A percentile compares a stretch with the other conserved stretches of the same genome.
These are phyloP conservation scores for Pneumocystis wakefieldiae DNA, from an alignment of 1,139 yeast genomes.

Conservation along the genomic window DNA sequence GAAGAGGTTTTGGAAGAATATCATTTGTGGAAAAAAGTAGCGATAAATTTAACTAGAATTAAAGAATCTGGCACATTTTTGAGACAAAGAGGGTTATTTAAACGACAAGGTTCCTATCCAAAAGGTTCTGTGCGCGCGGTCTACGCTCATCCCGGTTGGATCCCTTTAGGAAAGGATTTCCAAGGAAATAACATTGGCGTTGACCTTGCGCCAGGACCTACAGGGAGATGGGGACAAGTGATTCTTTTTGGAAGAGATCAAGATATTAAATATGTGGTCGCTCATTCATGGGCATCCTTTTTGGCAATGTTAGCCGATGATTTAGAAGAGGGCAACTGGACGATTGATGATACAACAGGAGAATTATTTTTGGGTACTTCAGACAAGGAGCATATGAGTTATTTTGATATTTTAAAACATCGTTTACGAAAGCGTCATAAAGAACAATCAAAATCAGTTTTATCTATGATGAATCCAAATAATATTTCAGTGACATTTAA, in stretches of 20 bases:
- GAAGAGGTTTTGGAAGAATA: slow-evolving; percentile 60
- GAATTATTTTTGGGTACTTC: neutral
- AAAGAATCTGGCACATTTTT: slow-evolving; percentile 10
- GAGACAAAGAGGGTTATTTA: neutral
- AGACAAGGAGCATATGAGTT: neutral
- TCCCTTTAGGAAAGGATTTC: slow-evolving; percentile 74
- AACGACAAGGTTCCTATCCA: slow-evolving; percentile 54
- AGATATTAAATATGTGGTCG: slow-evolving; percentile 64
- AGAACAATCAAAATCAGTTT: neutral
- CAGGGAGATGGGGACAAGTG: slow-evolving; percentile 69
- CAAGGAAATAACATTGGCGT: slow-evolving; percentile 83
- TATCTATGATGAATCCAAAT: neutral
- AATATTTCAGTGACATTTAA: neutral
- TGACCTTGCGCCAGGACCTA: slow-evolving; percentile 70
- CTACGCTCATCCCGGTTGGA: slow-evolving; percentile 82
- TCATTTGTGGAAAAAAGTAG: slow-evolving; percentile 57
- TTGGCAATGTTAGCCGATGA: slow-evolving; percentile 68
- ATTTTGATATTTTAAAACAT: neutral
- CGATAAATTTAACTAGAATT: slow-evolving; percentile 19
- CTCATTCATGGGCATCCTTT: slow-evolving; percentile 78
- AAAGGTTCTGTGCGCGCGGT: slow-evolving; percentile 52
- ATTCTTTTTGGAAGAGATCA: slow-evolving; percentile 81
- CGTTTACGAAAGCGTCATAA: neutral
- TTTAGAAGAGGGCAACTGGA: slow-evolving; percentile 63
- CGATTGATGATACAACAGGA: slow-evolving; percentile 35